Conservation (phyloP, 257 asterid species). For the Solanum ossicruentum region DNA sequence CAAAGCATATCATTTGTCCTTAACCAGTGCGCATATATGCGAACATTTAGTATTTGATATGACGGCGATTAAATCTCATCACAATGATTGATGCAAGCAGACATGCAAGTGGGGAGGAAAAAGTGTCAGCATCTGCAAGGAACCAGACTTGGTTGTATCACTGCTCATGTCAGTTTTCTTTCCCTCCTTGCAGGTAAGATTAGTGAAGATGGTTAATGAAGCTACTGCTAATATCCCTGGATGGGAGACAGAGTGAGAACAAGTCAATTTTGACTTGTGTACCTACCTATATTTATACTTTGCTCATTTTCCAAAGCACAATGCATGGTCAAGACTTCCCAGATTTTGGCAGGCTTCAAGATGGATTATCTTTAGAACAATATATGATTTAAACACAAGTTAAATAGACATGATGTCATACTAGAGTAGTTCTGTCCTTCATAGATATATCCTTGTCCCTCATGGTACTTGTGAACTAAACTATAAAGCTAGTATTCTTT, state of each 20-base stretch:
- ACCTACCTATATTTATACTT: neutral
- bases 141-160: neutral
- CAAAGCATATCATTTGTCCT: neutral
- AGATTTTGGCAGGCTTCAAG: neutral
- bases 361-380: neutral
- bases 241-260: slow-evolving; percentile 46
- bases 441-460: neutral
- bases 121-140: neutral
- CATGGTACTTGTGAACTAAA: neutral
- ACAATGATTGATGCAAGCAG: neutral
- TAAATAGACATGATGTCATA: neutral
- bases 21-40: neutral
- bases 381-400: neutral
- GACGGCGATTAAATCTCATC: neutral
- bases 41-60: neutral
- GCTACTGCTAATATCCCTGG: slow-evolving; percentile 78
- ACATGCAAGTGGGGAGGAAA: neutral
- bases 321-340: neutral
- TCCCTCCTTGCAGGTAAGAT: slow-evolving; percentile 47
- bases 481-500: neutral
- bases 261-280: neutral
- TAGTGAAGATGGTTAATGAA: slow-evolving; percentile 80
- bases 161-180: neutral
- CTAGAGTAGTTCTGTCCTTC: neutral
- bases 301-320: neutral